Evolutionary conservation across 768 basidiomycete species (phyloP), one percentile per base, ranked within the genome.

Genomic region (Sarcodon sp.): DNA sequence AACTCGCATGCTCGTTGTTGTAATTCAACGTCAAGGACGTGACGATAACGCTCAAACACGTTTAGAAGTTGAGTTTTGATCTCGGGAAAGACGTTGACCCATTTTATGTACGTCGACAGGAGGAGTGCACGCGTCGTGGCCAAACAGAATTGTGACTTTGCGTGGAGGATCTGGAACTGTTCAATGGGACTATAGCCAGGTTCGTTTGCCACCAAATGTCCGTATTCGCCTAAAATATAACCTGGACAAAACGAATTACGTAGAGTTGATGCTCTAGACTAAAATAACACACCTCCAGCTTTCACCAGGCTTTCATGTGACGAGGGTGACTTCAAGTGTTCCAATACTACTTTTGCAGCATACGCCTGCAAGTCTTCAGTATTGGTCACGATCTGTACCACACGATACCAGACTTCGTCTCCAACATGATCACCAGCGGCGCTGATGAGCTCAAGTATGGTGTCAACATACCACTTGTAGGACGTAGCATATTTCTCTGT

Each of bases 1-100:
- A 91, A 98, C 66, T 99, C 96, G 77, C 94, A 98, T 38, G 96
- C 96, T 47, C 96, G 83, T 63, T 99, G 96, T 63, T 99, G 96
- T 2, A 99, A 72, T 59, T 99, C 96, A 13, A 92, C 83, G 64
- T 99, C 96, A 11, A 99, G 79, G 41, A 97, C 89, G 58, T 94
- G 90, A n/a, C 91, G 82, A 60, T 96, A 98, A 12, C 92, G 88
- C 57, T 97, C 92, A 56, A 99, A 96, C 56, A 98, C 90, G 62
- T 83, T 87, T 61, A 97, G 57, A 31, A 99, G 77, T 55, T 97
- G 92, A 6, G 83, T 76, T 57, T 93, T 96, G 67, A 99, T 96
- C 64, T 99, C 96, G 15, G 96, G 96, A 65, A 98, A 99, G 49
- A 99, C 88, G 61, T 99, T 99, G 53, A 96, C 91, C 94, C 94